Conservation (phyloP, 108 stramenopile genomes). For the Cyclotella kingstonii region DNA sequence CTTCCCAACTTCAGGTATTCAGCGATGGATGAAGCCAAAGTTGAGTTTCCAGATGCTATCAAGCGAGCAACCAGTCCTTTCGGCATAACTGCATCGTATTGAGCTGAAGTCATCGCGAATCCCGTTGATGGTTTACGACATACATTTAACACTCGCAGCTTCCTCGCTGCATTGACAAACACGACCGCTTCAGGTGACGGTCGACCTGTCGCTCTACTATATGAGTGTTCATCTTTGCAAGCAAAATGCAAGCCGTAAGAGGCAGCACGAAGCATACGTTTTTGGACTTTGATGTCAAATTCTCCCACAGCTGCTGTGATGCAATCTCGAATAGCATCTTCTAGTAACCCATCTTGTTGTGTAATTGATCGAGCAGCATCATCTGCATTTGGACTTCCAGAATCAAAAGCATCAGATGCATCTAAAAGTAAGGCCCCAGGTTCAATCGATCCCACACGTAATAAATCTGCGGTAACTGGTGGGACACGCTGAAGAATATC, state of each 20-base stretch:
- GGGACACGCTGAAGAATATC: conserved; percentile 94
- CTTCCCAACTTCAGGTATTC: conserved; percentile 68
- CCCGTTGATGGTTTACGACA: conserved; percentile 76
- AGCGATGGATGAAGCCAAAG: conserved; percentile 69
- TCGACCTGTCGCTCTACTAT: conserved; percentile 42
- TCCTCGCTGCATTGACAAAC: conserved; percentile 75
- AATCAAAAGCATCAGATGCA: conserved; percentile 93
- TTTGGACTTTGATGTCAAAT: conserved; percentile 85
- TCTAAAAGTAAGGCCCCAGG: conserved; percentile 92
- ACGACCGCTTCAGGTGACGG: conserved; percentile 55
- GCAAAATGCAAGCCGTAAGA: conserved; percentile 93
- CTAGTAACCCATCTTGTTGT: conserved; percentile 53
- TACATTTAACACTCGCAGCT: conserved; percentile 85
- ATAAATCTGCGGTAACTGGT: conserved; percentile 79
- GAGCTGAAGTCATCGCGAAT: conserved; percentile 79
- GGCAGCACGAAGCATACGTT: conserved; percentile 88
- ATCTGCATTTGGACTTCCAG: conserved; percentile 77
- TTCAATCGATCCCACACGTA: conserved; percentile 89
- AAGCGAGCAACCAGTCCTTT: conserved; percentile 74
- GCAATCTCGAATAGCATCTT: conserved; percentile 82
- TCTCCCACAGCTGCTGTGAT: conserved; percentile 84
- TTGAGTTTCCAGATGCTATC: conserved; percentile 61
- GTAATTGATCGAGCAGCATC: conserved; percentile 77
- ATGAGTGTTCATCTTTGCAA: conserved; percentile 52
- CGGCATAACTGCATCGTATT: conserved; percentile 82